phyloP scores from a whole-genome alignment of 768 basidiomycete genomes.

The Lactarius sanguifluus region DNA sequence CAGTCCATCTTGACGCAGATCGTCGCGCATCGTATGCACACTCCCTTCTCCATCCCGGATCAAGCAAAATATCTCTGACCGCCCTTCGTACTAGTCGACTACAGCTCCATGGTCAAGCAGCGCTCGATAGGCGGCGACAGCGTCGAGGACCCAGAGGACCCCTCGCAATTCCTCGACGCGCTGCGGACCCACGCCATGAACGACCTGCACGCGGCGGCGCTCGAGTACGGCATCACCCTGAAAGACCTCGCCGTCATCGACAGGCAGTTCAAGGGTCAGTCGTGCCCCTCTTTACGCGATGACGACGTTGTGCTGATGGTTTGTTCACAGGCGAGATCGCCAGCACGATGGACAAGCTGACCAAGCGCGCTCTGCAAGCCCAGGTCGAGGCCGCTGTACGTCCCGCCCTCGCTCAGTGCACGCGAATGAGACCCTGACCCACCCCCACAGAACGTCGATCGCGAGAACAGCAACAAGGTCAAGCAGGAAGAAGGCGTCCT shows the following conservation, averaged over 20 bases:
- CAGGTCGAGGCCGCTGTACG: slow-evolving; percentile 83
- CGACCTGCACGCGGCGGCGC: slow-evolving; percentile 76
- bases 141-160: slow-evolving; percentile 67
- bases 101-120: slow-evolving; percentile 71
- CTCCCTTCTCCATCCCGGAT: slow-evolving; percentile 36
- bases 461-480: slow-evolving; percentile 85
- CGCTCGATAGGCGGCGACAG: slow-evolving; percentile 75
- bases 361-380: slow-evolving; percentile 79
- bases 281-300: not conserved
- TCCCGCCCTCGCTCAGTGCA: slow-evolving; percentile 12
- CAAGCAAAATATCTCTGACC: not conserved
- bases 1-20: slow-evolving; percentile 87
- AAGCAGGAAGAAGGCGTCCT: slow-evolving; percentile 83
- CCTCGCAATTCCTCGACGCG: slow-evolving; percentile 79
- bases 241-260: slow-evolving; percentile 88
- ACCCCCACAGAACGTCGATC: slow-evolving; percentile 64
- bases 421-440: slow-evolving; percentile 1
- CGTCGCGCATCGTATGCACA: slow-evolving; percentile 68
- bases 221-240: slow-evolving; percentile 80
- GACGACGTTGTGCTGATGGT: not conserved
- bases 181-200: slow-evolving; percentile 83
- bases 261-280: slow-evolving; percentile 73
- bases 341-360: slow-evolving; percentile 80
- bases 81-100: slow-evolving; percentile 42
- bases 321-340: slow-evolving; percentile 63